Conservation (phyloP, 2,329 filamentous ascomycete species). For the Pseudocercospora pini-densiflorae region DNA sequence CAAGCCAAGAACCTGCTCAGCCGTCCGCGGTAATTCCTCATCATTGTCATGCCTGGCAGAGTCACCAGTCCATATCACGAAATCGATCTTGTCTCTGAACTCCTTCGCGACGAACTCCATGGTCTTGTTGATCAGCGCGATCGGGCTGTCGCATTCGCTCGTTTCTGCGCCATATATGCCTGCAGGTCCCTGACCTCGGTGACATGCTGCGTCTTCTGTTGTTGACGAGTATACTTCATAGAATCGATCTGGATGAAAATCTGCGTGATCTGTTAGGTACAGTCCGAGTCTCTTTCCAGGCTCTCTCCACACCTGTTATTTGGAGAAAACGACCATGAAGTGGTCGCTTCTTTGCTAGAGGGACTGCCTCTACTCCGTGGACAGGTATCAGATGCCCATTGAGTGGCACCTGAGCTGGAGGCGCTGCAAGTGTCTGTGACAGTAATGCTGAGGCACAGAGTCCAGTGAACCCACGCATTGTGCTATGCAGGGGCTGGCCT, state of each 20-base stretch:
- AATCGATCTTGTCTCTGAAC: constrained; percentile 44
- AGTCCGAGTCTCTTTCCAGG: constrained; percentile 22
- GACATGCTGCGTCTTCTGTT: constrained; percentile 71
- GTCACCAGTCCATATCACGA: constrained; percentile 47
- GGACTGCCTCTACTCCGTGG: not conserved
- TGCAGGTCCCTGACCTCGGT: constrained; percentile 75
- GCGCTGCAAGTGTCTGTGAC: constrained; percentile 23
- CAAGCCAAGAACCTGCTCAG: constrained; percentile 74
- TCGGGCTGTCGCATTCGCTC: constrained; percentile 85
- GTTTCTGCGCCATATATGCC: constrained; percentile 84
- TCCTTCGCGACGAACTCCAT: constrained; percentile 77
- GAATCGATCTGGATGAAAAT: constrained; percentile 88
- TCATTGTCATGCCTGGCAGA: constrained; percentile 47
- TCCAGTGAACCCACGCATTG: constrained; percentile 6
- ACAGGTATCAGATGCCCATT: not conserved
- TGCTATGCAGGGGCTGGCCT: not conserved
- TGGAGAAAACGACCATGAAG: constrained; percentile 77
- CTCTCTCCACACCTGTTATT: constrained; percentile 72
- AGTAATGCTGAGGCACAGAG: constrained; percentile 16
- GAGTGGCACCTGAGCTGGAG: constrained; percentile 26
- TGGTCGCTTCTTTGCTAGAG: constrained; percentile 25
- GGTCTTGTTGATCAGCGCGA: constrained; percentile 81
- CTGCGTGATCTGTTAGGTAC: constrained; percentile 51
- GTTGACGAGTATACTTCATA: constrained; percentile 81
- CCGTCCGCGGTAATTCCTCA: constrained; percentile 69